Conservation (phyloP, 805 yeast genomes). For the Scheffersomyces stipitis region DNA sequence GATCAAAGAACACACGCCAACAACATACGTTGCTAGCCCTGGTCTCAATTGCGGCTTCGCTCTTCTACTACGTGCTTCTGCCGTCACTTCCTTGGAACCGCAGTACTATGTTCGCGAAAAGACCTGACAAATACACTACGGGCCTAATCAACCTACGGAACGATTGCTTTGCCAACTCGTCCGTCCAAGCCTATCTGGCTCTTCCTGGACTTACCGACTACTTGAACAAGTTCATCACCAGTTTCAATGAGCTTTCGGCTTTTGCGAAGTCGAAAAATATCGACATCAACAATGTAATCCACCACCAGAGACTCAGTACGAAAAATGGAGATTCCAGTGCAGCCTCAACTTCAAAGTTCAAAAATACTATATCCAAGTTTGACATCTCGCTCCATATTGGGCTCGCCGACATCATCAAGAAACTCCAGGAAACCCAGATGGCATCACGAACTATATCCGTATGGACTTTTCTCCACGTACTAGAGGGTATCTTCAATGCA, state of each 20-base stretch:
- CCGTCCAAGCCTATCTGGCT: conserved; percentile 75
- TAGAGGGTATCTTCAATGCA: conserved; percentile 72
- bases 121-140: conserved; percentile 75
- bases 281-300: conserved; percentile 13
- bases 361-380: conserved; percentile 18
- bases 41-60: conserved; percentile 1
- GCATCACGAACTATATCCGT: conserved; percentile 60
- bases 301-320: conserved; percentile 5
- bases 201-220: conserved; percentile 60
- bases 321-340: conserved; percentile 1
- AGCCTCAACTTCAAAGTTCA: conserved; percentile 10
- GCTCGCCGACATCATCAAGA: conserved; percentile 49
- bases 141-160: conserved; percentile 81
- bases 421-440: conserved; percentile 63
- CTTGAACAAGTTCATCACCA: conserved; percentile 41
- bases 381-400: conserved; percentile 57
- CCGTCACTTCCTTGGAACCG: conserved; percentile 8
- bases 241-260: conserved; percentile 21
- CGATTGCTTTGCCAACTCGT: conserved; percentile 91
- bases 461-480: conserved; percentile 72
- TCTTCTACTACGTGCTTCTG: conserved; percentile 10
- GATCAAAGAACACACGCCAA: not conserved
- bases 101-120: conserved; percentile 40
- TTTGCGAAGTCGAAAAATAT: conserved; percentile 18
- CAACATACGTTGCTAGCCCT: not conserved